Evolutionary conservation across 2,329 filamentous ascomycete species (phyloP), one percentile per base, ranked within the genome.

Genomic region (Anthostomella pinea): DNA sequence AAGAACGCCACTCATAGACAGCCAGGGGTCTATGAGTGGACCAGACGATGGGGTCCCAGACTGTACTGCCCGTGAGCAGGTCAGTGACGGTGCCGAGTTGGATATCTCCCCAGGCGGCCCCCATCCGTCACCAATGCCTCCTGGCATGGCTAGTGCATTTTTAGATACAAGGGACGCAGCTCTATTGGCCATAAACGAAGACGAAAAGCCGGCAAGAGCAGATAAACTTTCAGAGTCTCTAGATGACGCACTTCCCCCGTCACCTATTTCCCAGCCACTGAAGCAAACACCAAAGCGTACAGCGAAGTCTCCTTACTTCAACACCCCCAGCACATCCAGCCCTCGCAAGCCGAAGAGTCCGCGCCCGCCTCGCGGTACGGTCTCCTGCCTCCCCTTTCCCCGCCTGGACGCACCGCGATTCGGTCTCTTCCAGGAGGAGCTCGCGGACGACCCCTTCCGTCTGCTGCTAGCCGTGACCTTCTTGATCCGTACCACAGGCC

Each of bases 391-490:
- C 9, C 75, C 77, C 3, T 87, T 91, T 46, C 85, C 87, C 1
- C 75, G 81, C 0, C 75, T 89, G 21, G 70, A 73, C 6, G 69
- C 76, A 0, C 56, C 70, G 0, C 60, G 55, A 5, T 95, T 95
- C 56, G 89, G 89, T 0, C 73, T 96, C 2, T 79, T 95, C 23
- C 90, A 96, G 58, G 90, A 95, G 58, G 75, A 82, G 46, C 75
- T 95, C 11, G 79, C 81, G 2, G 62, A 76, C 32, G 75, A 88
- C 38, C 85, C 89, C 0, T 95, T 94, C 60, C 82, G 81, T 46
- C 75, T 96, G 2, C 74, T 95, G 2, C 71, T 95, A 19, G 88
- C 85, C 9, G 82, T 89, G 5, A 88, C 87, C 0, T 90, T 95
- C 52, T 78, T 95, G 19, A 91, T 91, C 59, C 81, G 85, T 41